phyloP scores from a whole-genome alignment of 2,329 filamentous ascomycete genomes.

The Ceratocystis huliohia region DNA sequence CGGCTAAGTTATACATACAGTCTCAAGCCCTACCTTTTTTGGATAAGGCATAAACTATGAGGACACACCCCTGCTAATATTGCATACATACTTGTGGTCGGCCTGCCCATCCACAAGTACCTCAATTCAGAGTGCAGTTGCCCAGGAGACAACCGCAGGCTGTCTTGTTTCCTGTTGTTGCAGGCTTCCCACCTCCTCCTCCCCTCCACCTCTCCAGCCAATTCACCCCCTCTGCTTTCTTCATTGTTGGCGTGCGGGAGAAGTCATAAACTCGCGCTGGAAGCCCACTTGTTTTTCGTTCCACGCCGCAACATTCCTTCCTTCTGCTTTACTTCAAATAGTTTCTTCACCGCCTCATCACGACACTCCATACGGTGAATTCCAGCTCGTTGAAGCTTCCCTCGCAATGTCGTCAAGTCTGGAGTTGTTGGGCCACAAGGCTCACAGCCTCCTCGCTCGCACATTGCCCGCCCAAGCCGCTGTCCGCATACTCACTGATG shows the following conservation, averaged over 20 bases:
- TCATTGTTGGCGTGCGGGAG: not conserved
- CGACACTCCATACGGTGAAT: not conserved
- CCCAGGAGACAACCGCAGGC: not conserved
- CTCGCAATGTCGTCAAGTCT: conserved; percentile 11
- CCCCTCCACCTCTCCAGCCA: conserved; percentile 2
- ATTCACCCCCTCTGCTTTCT: conserved; percentile 19
- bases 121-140: not conserved
- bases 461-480: not conserved
- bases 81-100: not conserved
- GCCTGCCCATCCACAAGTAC: not conserved
- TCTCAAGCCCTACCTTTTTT: not conserved
- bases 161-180: conserved; percentile 21
- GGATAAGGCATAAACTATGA: not conserved
- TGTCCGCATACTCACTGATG: conserved; percentile 9
- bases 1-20: not conserved
- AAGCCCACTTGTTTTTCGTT: not conserved
- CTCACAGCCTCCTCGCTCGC: conserved; percentile 7
- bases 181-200: conserved; percentile 25
- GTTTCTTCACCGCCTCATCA: not conserved
- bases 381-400: not conserved
- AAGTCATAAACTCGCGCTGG: not conserved
- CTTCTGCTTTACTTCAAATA: not conserved
- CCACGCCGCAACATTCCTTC: not conserved
- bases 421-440: conserved; percentile 10
- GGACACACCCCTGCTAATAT: not conserved